Base-by-base conservation (phyloP, 257 asterid species). In the Prunella vulgaris region DNA sequence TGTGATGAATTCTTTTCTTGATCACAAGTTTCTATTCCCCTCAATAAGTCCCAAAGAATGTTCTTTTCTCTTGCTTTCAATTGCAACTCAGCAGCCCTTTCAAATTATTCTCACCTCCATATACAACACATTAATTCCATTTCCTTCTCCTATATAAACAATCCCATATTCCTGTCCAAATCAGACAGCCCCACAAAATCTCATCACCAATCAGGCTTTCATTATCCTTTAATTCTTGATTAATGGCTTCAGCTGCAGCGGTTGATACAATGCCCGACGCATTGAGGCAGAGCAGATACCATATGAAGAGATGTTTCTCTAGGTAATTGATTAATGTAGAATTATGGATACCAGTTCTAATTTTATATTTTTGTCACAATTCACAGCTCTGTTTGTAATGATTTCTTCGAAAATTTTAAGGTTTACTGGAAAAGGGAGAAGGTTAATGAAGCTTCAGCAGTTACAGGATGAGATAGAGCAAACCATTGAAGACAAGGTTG, bases 241-340 rank as follows among this genome's bases (percentile, higher is more conserved):
- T 17, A 28, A 90, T 90, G 96, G 83, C 88, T 76, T 83, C 90
- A 64, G 66, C 70, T 74, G 33, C 87, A 22, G 67, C 84, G 2
- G 85, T 74, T 12, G 87, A 82, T 70, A 77, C 82, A 42, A 87
- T 86, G 94, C 86, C 92, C 30, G 87, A 81, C 42, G 89, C 87
- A 0, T 42, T 83, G 72, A 82, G 81, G 76, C 87, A 85, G 70
- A 87, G 88, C 68, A 74, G 85, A 60, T 79, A 74, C 70, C 92
- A 82, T 64, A 81, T 84, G 92, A 89, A 84, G 88, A 76, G 85
- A 83, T 92, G 95, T 30, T 87, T 89, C 58, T 53, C 89, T 48
- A 92, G 94, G 98, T 85, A 83, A 9, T 15, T 59, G 49, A 44
- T 42, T 68, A 25, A 27, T 25, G 30, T 7, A 40, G 35, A 49